Percentiles rank a stretch among this genome's conserved stretches.
phyloP scores from a whole-genome alignment of 495 filamentous ascomycete species.

The Neurospora terricola region DNA sequence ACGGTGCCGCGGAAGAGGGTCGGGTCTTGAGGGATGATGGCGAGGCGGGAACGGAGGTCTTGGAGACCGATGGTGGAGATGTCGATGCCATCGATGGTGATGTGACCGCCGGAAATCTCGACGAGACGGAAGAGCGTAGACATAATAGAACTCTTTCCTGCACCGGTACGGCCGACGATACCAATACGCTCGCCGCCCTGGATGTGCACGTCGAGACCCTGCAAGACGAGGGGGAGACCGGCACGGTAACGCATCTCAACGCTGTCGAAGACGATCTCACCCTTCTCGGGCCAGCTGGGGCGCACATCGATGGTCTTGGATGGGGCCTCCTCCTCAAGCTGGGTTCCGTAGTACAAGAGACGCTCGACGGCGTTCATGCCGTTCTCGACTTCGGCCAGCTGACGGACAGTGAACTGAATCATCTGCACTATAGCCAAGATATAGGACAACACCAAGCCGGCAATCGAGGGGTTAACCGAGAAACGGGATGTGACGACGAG shows the following conservation, averaged over 20 bases:
- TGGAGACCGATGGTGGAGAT: conserved; percentile 77
- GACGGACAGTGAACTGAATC: conserved; percentile 89
- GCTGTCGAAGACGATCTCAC: conserved; percentile 74
- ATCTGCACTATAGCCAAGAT: conserved; percentile 92
- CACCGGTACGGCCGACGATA: conserved; percentile 87
- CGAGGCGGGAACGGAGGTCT: conserved; percentile 76
- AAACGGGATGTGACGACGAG: conserved; percentile 93
- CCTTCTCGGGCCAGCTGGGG: conserved; percentile 69
- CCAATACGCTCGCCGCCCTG: conserved; percentile 82
- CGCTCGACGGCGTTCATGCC: conserved; percentile 95
- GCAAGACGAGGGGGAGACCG: conserved; percentile 74
- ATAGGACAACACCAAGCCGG: conserved; percentile 81
- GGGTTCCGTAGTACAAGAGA: conserved; percentile 80
- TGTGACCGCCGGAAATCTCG: conserved; percentile 72
- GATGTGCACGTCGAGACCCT: conserved; percentile 67
- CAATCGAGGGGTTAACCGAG: conserved; percentile 70
- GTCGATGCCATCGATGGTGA: conserved; percentile 84
- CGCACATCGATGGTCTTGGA: conserved; percentile 60
- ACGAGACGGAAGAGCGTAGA: conserved; percentile 82
- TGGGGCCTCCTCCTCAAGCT: conserved; percentile 82
- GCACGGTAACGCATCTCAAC: conserved; percentile 87
- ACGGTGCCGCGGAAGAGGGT: conserved; percentile 91
- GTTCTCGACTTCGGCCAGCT: conserved; percentile 94
- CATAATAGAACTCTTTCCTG: conserved; percentile 94
- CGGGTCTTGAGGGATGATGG: conserved; percentile 95